Evolutionary conservation across 805 yeast genomes (phyloP).

Genomic region (Saturnispora mendoncae): DNA sequence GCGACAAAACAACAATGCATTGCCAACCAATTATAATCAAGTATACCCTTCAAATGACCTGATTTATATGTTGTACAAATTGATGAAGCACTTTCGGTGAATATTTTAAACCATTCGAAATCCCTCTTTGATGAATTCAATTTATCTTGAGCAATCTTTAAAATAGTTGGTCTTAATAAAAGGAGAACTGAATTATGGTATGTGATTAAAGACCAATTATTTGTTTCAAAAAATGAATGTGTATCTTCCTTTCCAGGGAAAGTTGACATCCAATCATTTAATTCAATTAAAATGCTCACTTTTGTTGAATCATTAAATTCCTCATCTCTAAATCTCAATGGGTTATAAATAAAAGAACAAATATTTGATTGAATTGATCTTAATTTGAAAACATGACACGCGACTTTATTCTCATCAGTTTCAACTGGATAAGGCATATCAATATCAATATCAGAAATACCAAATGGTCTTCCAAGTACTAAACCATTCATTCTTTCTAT

Average conservation of each 20-base stretch:
- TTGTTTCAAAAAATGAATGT: conserved; percentile 25
- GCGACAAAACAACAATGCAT: conserved; percentile 27
- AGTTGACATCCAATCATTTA: conserved; percentile 28
- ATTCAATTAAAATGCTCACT: conserved; percentile 25
- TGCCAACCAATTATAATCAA: conserved; percentile 27
- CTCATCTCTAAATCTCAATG: conserved; percentile 16
- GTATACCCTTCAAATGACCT: conserved; percentile 20
- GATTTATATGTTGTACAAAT: conserved; percentile 25
- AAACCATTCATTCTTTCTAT: conserved; percentile 30
- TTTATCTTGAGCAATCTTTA: conserved; percentile 18
- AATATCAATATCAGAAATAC: conserved; percentile 30
- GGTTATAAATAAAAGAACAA: conserved; percentile 28
- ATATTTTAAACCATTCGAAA: conserved; percentile 28
- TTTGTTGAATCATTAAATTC: conserved; percentile 25
- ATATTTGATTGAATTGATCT: conserved; percentile 29
- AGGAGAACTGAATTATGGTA: conserved; percentile 29
- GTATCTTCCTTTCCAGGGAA: conserved; percentile 25
- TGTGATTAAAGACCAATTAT: conserved; percentile 28
- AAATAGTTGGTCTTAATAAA: conserved; percentile 25
- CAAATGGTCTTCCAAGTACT: conserved; percentile 30
- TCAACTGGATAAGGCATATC: conserved; percentile 24
- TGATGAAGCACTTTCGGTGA: conserved; percentile 27
- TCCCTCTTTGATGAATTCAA: conserved; percentile 16
- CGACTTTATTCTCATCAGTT: conserved; percentile 19
- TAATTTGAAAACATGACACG: conserved; percentile 27